phyloP scores from a whole-genome alignment of 164 flowering plant genomes.

The Malania oleifera region DNA sequence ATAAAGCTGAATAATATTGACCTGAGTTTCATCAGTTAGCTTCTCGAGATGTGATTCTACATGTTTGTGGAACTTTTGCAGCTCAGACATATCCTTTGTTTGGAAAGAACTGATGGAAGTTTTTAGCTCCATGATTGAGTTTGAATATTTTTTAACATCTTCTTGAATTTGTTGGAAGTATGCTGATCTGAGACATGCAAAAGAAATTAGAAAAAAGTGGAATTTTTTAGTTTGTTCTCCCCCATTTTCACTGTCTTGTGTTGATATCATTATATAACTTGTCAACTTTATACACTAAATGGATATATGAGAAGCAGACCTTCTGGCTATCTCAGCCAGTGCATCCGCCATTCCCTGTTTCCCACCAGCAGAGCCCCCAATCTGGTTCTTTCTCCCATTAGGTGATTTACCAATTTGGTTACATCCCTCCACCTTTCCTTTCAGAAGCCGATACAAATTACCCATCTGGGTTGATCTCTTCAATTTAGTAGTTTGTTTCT shows the following conservation, averaged over 20 bases:
- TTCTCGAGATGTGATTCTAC: conserved; percentile 71
- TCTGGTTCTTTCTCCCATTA: conserved; percentile 30
- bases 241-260: too few relatives aligned
- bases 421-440: conserved; percentile 80
- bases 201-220: too few relatives aligned
- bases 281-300: too few relatives aligned
- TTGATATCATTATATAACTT: too few relatives aligned
- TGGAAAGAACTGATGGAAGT: conserved; percentile 41
- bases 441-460: conserved; percentile 61
- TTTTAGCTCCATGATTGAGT: conserved; percentile 54
- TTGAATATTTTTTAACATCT: conserved; percentile 59
- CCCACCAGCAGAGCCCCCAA: conserved; percentile 34
- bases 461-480: conserved; percentile 82
- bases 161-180: conserved; percentile 81
- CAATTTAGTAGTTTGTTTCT: conserved; percentile 48
- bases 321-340: conserved; percentile 84
- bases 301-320: conserved; percentile 28
- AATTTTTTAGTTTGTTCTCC: too few relatives aligned
- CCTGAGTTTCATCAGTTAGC: conserved; percentile 83
- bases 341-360: conserved; percentile 90
- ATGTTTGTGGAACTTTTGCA: conserved; percentile 53
- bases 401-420: conserved; percentile 34
- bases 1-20: conserved; percentile 9
- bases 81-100: conserved; percentile 70
- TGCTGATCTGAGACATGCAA: conserved; percentile 46